Base-by-base conservation (phyloP, 192 early-diverging fungal species). In the Kickxella alabastrina region DNA sequence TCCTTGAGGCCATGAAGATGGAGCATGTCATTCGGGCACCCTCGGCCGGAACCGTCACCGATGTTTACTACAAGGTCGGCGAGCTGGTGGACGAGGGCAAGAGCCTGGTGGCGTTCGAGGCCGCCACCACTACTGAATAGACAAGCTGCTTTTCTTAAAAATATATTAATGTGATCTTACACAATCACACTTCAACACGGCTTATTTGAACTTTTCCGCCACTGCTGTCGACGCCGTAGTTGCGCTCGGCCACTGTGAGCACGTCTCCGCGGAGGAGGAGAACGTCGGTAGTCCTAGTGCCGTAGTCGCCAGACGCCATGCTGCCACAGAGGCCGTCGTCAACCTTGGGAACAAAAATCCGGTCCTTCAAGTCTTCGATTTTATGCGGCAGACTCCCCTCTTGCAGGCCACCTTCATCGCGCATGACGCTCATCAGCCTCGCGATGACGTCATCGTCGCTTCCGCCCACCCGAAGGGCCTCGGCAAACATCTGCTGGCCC, bases 1-100 rank as follows among this genome's bases (percentile, higher is more conserved):
- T 98, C 25, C 75, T 98, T 25, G 95, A 98, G 59, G 95, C 95
- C 15, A 98, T 98, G 95, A 98, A 98, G 82, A 98, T 98, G 95
- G 95, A 98, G 81, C 93, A 96, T 51, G 81, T 91, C 38, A 87
- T 97, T 52, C 85, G 83, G 60, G 85, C 91, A 1, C 92, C 92
- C 4, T 45, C 71, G 25, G 69, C 80, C 10, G 94, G 91, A 15
- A 77, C 74, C 4, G 63, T 97, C 45, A 75, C 82, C 26, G 79
- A 84, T 35, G 81, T 97, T 17, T 78, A 83, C 55, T 95, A 88
- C 66, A 84, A 71, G 28, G 85, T 91, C 4, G 93, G 93, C 24
- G 92, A 95, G 27, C 65, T 95, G 58, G 93, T 95, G 26, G 83
- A 77, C 4, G 90, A 95, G 62, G 89, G 88, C 63, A 90, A 91